These are phyloP conservation scores for Sporisorium iseilematis-ciliati DNA, from an alignment of 1,284 basidiomycete genomes.

Conservation along the genomic window DNA sequence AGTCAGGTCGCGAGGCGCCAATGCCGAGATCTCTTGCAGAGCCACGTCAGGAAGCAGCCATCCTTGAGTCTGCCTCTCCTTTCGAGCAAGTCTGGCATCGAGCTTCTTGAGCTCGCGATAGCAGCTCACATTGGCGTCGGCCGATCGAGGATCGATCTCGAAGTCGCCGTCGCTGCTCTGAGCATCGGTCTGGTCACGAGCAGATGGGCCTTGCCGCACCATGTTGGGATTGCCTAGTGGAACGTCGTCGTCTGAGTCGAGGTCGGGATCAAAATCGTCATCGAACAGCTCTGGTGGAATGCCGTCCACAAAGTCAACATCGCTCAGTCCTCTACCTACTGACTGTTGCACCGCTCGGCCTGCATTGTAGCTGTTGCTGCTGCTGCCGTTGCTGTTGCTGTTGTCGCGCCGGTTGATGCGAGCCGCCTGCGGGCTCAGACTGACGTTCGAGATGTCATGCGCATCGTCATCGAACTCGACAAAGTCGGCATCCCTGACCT, in stretches of 20 bases:
- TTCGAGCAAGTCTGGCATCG: slow-evolving; percentile 21
- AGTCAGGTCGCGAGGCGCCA: slow-evolving; percentile 18
- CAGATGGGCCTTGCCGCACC: not conserved
- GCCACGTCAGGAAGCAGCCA: slow-evolving; percentile 28
- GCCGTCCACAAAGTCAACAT: slow-evolving; percentile 17
- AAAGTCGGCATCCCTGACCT: slow-evolving; percentile 29
- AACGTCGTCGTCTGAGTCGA: slow-evolving; percentile 29
- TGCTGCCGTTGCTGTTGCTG: too few species aligned
- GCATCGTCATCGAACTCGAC: slow-evolving; percentile 41
- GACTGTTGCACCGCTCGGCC: slow-evolving; percentile 10
- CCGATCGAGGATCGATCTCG: slow-evolving; percentile 30
- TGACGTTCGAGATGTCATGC: slow-evolving; percentile 53
- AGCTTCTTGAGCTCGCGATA: slow-evolving; percentile 35
- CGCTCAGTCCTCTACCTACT: slow-evolving; percentile 29
- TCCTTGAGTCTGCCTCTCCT: slow-evolving; percentile 13
- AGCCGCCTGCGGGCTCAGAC: slow-evolving; percentile 27
- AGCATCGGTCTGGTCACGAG: not conserved
- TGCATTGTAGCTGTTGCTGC: not conserved
- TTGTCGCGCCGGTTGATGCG: not conserved
- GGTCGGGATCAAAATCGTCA: slow-evolving; percentile 25
- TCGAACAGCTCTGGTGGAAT: slow-evolving; percentile 28
- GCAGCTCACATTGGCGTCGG: slow-evolving; percentile 19
- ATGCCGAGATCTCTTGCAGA: slow-evolving; percentile 28
- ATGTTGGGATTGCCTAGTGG: not conserved
- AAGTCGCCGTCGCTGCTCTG: slow-evolving; percentile 18